Evolutionary conservation across 2,329 filamentous ascomycete genomes (phyloP).

Genomic region (Colletotrichum sp.): DNA sequence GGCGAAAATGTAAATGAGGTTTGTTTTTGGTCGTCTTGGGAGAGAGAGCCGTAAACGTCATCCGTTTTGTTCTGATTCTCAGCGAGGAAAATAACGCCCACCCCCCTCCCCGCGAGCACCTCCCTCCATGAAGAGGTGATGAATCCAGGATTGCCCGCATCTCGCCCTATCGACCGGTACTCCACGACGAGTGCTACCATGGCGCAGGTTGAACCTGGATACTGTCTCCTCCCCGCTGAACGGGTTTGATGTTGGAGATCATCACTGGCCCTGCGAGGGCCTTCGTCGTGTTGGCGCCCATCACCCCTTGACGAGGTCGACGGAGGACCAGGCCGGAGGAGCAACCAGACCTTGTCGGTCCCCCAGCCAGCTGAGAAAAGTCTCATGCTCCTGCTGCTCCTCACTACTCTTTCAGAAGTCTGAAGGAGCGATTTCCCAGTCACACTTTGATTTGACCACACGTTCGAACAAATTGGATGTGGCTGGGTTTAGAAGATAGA

Average conservation of each 20-base stretch:
- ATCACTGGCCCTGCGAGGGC: not conserved
- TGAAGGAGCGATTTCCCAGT: not conserved
- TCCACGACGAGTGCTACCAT: not conserved
- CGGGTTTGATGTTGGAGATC: not conserved
- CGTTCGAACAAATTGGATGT: not conserved
- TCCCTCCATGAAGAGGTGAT: not conserved
- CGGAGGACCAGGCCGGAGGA: not conserved
- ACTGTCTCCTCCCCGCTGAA: not conserved
- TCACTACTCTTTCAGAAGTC: not conserved
- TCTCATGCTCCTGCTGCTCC: not conserved
- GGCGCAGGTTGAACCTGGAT: not conserved
- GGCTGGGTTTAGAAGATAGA: not conserved
- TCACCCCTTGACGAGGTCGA: not conserved
- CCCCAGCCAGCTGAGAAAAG: not conserved
- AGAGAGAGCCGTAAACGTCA: not conserved
- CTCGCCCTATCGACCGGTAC: not conserved
- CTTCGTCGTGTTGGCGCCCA: not conserved
- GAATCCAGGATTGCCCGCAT: not conserved
- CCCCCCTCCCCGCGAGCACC: not conserved
- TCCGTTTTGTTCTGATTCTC: not conserved
- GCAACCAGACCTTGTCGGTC: not conserved
- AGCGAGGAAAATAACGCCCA: not conserved
- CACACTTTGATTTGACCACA: not conserved
- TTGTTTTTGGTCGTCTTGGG: not conserved
- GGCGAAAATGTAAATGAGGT: not conserved